Conservation (phyloP, 1,139 yeast species). For the Meyerozyma guilliermondii region DNA sequence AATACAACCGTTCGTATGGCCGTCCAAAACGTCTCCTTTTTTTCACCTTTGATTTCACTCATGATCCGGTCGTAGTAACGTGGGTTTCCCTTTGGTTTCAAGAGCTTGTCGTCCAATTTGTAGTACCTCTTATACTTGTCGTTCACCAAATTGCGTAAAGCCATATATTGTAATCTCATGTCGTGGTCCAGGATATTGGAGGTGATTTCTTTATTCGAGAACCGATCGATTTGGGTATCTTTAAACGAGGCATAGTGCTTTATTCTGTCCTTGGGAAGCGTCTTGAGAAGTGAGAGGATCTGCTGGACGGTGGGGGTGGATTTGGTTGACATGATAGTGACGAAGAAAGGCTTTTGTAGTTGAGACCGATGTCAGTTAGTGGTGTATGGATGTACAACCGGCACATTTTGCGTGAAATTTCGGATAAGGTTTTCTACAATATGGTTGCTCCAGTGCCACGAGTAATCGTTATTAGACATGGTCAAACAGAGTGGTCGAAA, state of each 20-base stretch:
- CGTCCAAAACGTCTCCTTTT: constrained; percentile 57
- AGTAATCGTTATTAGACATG: constrained; percentile 76
- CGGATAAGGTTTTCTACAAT: not conserved
- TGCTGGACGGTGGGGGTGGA: constrained; percentile 14
- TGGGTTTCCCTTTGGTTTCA: constrained; percentile 80
- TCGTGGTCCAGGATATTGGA: constrained; percentile 38
- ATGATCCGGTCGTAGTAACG: constrained; percentile 66
- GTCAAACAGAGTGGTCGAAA: constrained; percentile 94
- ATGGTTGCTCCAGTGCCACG: constrained; percentile 51
- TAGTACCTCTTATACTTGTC: constrained; percentile 64
- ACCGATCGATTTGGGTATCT: constrained; percentile 56
- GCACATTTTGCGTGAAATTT: not conserved
- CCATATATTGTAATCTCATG: constrained; percentile 53
- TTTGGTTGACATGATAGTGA: not conserved
- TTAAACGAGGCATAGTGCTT: constrained; percentile 66
- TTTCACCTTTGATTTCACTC: constrained; percentile 69
- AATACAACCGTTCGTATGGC: constrained; percentile 67
- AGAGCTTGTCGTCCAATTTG: constrained; percentile 58
- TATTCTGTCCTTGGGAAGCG: constrained; percentile 61
- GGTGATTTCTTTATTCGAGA: constrained; percentile 22
- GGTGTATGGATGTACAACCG: not conserved
- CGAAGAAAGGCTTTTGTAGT: not conserved
- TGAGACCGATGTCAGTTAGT: not conserved
- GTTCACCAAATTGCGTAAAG: constrained; percentile 53
- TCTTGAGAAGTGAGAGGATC: constrained; percentile 35